Evolutionary conservation across 805 yeast species (phyloP).

Genomic region (Sporopachydermia quercuum): DNA sequence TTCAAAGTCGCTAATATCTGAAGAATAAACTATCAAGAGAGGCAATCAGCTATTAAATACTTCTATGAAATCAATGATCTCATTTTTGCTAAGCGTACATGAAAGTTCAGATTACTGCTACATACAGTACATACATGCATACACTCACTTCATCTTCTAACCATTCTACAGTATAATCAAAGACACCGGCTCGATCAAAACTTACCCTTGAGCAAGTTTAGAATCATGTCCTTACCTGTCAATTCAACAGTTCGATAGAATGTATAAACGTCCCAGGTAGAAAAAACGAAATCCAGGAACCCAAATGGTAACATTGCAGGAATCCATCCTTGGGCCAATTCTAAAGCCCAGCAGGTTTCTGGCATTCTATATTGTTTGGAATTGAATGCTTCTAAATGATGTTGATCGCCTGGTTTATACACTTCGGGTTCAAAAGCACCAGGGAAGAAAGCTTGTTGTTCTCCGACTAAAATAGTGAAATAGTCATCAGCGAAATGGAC

Average conservation of each 20-base stretch:
- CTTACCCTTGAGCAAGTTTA: slow-evolving; percentile 55
- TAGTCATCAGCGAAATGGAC: slow-evolving; percentile 96
- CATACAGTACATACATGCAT: no score
- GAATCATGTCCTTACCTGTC: slow-evolving; percentile 68
- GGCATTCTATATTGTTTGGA: slow-evolving; percentile 83
- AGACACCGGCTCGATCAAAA: slow-evolving; percentile 29
- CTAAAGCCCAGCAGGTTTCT: slow-evolving; percentile 72
- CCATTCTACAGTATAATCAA: no score
- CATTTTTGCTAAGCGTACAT: no score
- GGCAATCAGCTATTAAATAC: no score
- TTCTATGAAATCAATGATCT: no score
- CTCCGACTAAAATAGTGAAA: slow-evolving; percentile 77
- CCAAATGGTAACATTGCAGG: slow-evolving; percentile 98
- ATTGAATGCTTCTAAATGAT: slow-evolving; percentile 58
- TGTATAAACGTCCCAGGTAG: slow-evolving; percentile 68
- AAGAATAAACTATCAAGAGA: no score
- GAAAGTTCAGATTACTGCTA: no score
- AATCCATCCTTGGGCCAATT: slow-evolving; percentile 97
- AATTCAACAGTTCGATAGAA: slow-evolving; percentile 52
- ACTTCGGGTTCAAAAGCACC: slow-evolving; percentile 48
- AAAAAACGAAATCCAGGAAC: slow-evolving; percentile 58
- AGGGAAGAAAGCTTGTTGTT: slow-evolving; percentile 59
- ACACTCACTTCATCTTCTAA: no score
- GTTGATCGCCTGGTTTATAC: slow-evolving; percentile 80
- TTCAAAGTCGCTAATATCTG: no score